phyloP scores from a whole-genome alignment of 2,329 filamentous ascomycete genomes.

The Colletotrichum sp. region DNA sequence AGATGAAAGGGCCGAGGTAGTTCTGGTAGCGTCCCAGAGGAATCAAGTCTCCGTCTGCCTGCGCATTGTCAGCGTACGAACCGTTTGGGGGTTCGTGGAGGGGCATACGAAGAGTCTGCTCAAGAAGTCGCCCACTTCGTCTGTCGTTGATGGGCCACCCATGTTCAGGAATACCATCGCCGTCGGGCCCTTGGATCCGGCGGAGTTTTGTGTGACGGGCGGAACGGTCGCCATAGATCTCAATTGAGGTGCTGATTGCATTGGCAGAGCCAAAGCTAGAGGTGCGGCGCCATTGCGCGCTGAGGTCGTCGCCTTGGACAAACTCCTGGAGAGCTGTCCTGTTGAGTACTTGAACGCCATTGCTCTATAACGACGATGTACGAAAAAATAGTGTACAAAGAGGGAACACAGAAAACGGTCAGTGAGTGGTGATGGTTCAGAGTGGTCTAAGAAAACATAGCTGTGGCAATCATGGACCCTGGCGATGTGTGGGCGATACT shows the following conservation, averaged over 20 bases:
- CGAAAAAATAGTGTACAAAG: not conserved
- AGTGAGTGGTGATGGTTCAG: not conserved
- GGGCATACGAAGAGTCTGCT: constrained; percentile 85
- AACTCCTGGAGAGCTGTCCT: constrained; percentile 38
- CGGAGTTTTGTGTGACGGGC: constrained; percentile 80
- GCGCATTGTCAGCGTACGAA: constrained; percentile 23
- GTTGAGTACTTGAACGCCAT: constrained; percentile 48
- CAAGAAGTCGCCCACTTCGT: constrained; percentile 88
- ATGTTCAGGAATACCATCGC: constrained; percentile 99
- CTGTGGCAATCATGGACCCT: constrained; percentile 8
- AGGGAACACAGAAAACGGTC: too few relatives aligned
- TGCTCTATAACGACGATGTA: not conserved
- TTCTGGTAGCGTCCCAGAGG: constrained; percentile 91
- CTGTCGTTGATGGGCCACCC: constrained; percentile 89
- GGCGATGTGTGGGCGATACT: not conserved
- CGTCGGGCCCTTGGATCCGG: constrained; percentile 78
- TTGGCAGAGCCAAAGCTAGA: constrained; percentile 27
- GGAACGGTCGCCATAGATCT: constrained; percentile 68
- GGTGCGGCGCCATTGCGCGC: constrained; percentile 22
- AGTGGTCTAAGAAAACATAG: not conserved
- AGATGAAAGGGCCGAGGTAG: constrained; percentile 89
- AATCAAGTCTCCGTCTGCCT: constrained; percentile 94
- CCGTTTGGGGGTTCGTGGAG: not conserved
- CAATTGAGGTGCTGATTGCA: constrained; percentile 41
- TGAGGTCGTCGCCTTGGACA: constrained; percentile 21